Conservation (phyloP, 306 rosid genomes). For the Inga leiocalycina region DNA sequence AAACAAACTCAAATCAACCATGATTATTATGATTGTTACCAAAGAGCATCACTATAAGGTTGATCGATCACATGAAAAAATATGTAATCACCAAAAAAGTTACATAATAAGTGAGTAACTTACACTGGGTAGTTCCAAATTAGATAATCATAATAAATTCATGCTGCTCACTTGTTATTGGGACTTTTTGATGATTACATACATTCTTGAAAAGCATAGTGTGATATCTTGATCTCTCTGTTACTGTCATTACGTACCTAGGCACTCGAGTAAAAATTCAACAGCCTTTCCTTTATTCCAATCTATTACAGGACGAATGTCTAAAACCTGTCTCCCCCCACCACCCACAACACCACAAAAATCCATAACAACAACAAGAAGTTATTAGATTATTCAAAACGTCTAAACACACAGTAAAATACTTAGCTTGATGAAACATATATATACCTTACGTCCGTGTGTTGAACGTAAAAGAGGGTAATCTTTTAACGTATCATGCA, state of each 20-base stretch:
- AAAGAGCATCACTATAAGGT: too few relatives aligned
- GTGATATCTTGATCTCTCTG: neutral
- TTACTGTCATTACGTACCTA: constrained; percentile 44
- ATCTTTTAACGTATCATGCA: constrained; percentile 75
- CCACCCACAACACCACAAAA: neutral
- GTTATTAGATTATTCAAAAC: neutral
- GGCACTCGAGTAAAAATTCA: constrained; percentile 85
- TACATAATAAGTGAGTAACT: too few relatives aligned
- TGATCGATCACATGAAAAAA: too few relatives aligned
- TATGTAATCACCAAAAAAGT: too few relatives aligned
- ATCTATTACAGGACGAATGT: constrained; percentile 86
- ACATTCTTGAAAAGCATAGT: too few relatives aligned
- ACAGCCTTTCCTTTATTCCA: constrained; percentile 99
- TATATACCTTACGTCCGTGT: constrained; percentile 84
- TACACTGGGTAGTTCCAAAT: too few relatives aligned
- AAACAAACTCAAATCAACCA: neutral
- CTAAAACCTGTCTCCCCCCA: constrained; percentile 72
- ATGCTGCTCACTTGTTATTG: too few relatives aligned
- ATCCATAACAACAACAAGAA: neutral
- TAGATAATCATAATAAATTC: too few relatives aligned
- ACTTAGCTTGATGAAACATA: neutral
- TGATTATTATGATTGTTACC: too few relatives aligned
- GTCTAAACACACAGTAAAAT: neutral
- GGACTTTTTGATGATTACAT: too few relatives aligned
- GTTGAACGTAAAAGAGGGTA: constrained; percentile 84